A percentile compares a stretch with the other conserved stretches of the same genome.
phyloP scores from a whole-genome alignment of 306 rosid genomes.

The Castanea mollissima region DNA sequence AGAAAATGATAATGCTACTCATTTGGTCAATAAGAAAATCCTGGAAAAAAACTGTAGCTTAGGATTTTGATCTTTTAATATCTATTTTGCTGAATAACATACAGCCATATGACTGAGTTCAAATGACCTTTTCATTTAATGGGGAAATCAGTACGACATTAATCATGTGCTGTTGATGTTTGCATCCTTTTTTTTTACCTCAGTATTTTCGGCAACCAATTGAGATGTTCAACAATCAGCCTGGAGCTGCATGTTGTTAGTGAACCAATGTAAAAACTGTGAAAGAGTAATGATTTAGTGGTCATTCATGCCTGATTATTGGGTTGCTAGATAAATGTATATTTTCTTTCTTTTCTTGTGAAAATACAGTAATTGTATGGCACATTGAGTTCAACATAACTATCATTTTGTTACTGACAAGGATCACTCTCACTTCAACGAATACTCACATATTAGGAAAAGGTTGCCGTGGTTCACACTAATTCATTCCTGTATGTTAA shows the following conservation, averaged over 20 bases:
- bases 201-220: conserved; percentile 4
- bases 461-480: not conserved
- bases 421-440: not conserved
- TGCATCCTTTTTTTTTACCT: conserved; percentile 1
- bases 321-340: not conserved
- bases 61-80: not conserved
- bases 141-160: not conserved
- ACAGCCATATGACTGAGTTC: not conserved
- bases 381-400: not conserved
- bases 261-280: not conserved
- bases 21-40: conserved; percentile 10
- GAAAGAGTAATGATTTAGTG: conserved; percentile 2
- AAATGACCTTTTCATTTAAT: not conserved
- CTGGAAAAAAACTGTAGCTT: conserved; percentile 1
- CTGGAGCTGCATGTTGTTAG: not conserved
- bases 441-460: not conserved
- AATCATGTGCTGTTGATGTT: not conserved
- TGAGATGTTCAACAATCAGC: conserved; percentile 12
- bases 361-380: not conserved
- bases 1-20: conserved; percentile 2
- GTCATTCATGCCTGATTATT: not conserved
- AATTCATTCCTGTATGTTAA: not conserved
- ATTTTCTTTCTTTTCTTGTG: not conserved
- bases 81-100: not conserved
- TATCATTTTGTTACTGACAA: not conserved